phyloP scores from a whole-genome alignment of 2,329 filamentous ascomycete genomes.

The Lecanicillium sp. region DNA sequence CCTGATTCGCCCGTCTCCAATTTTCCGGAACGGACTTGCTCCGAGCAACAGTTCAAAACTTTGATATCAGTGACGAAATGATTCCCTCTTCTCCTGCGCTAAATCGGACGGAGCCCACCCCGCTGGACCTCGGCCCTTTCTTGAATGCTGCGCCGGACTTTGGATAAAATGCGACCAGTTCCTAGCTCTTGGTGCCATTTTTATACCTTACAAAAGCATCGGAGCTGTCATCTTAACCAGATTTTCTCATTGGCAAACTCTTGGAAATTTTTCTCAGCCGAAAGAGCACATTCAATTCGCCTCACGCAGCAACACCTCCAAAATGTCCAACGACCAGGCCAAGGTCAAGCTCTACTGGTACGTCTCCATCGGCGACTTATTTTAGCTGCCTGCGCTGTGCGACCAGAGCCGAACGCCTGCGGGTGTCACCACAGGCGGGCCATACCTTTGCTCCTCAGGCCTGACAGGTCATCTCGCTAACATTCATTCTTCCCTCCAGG shows the following conservation, averaged over 20 bases:
- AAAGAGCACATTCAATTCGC: no score
- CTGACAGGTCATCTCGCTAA: no score
- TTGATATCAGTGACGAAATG: constrained; percentile 10
- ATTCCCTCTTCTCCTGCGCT: neutral
- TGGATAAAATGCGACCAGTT: neutral
- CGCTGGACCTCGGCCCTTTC: constrained; percentile 1
- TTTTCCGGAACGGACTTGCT: neutral
- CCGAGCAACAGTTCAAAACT: neutral
- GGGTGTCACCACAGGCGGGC: no score
- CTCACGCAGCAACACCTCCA: neutral
- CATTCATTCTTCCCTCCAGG: constrained; percentile 43
- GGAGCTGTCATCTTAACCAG: neutral
- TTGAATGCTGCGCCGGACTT: neutral
- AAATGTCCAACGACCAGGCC: constrained; percentile 26
- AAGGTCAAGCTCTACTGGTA: constrained; percentile 63
- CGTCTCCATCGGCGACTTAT: no score
- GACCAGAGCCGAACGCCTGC: no score
- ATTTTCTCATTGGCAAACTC: neutral
- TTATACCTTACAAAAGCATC: neutral
- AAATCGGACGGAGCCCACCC: neutral
- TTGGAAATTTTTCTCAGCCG: neutral
- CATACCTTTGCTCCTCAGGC: neutral
- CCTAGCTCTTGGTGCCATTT: neutral
- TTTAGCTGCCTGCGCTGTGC: no score
- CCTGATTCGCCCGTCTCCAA: no score